Evolutionary conservation across 768 basidiomycete species (phyloP).

Genomic region (Amanita jacksonii): DNA sequence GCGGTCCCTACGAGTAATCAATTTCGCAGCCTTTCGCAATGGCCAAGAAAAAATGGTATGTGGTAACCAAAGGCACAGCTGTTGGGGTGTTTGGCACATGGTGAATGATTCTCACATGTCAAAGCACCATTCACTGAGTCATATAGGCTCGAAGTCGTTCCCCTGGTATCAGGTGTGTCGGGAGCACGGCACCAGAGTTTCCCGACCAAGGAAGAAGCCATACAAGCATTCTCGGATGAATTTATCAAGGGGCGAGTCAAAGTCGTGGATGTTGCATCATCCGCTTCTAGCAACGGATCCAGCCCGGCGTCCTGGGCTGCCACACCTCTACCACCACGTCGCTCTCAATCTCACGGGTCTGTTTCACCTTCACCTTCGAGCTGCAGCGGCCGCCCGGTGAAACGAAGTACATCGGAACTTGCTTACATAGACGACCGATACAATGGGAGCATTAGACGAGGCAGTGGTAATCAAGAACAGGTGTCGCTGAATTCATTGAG

Average conservation of each 20-base stretch:
- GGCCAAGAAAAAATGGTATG: slow-evolving; percentile 26
- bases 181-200: slow-evolving; percentile 36
- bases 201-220: slow-evolving; percentile 31
- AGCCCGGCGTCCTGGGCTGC: slow-evolving; percentile 8
- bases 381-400: background rate
- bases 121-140: background rate
- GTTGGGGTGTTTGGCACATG: slow-evolving; percentile 26
- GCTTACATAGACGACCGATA: background rate
- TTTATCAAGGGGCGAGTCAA: slow-evolving; percentile 20
- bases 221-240: slow-evolving; percentile 20
- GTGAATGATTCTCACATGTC: slow-evolving; percentile 13
- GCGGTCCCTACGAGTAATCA: background rate
- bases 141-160: slow-evolving; percentile 35
- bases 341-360: background rate
- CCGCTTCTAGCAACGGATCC: slow-evolving; percentile 6
- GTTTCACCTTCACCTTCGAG: background rate
- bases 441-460: background rate
- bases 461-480: slow-evolving; percentile 8
- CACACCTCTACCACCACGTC: slow-evolving; percentile 1
- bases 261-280: slow-evolving; percentile 10
- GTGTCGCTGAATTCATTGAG: slow-evolving; percentile 13
- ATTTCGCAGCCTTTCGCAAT: slow-evolving; percentile 10
- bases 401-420: slow-evolving; percentile 9
- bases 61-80: slow-evolving; percentile 20
- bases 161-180: slow-evolving; percentile 33